These are phyloP conservation scores for Suillus brevipes DNA, from an alignment of 768 basidiomycete species.

Conservation along the genomic window DNA sequence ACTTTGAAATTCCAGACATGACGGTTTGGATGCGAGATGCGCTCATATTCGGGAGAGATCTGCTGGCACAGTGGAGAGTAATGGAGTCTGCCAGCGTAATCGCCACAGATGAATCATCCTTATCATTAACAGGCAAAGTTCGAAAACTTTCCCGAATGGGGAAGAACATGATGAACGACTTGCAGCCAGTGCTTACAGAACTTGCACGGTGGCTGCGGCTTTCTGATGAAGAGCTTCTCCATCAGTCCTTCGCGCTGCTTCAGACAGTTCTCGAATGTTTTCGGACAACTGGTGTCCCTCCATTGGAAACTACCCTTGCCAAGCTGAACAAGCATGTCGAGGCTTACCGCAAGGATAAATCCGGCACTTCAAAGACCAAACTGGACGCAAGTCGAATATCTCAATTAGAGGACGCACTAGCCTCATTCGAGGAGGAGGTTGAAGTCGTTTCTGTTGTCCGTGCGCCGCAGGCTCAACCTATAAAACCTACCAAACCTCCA, in stretches of 20 bases:
- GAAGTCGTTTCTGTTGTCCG: slow-evolving; percentile 46
- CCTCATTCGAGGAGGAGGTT: slow-evolving; percentile 63
- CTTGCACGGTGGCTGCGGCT: slow-evolving; percentile 87
- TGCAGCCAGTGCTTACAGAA: slow-evolving; percentile 79
- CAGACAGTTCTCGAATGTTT: slow-evolving; percentile 80
- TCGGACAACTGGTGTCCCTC: slow-evolving; percentile 56
- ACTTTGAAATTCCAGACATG: slow-evolving; percentile 83
- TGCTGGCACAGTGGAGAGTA: slow-evolving; percentile 77
- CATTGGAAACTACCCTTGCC: slow-evolving; percentile 53
- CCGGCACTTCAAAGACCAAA: slow-evolving; percentile 49
- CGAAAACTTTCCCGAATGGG: slow-evolving; percentile 59
- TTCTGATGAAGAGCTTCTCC: slow-evolving; percentile 88
- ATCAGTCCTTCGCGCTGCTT: slow-evolving; percentile 84
- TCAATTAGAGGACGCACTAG: slow-evolving; percentile 65
- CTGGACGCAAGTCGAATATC: slow-evolving; percentile 56
- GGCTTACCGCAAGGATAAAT: slow-evolving; percentile 52
- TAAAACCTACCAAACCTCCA: slow-evolving; percentile 15
- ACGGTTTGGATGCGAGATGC: slow-evolving; percentile 98
- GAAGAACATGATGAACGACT: slow-evolving; percentile 70
- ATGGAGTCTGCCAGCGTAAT: slow-evolving; percentile 63
- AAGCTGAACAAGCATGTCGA: slow-evolving; percentile 70
- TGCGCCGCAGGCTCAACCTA: slow-evolving; percentile 11
- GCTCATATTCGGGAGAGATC: slow-evolving; percentile 85
- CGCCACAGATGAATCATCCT: slow-evolving; percentile 22
- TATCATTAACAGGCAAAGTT: slow-evolving; percentile 29